Evolutionary conservation across 2,329 filamentous ascomycete genomes (phyloP).

Genomic region (Pseudocercospora fuligena): DNA sequence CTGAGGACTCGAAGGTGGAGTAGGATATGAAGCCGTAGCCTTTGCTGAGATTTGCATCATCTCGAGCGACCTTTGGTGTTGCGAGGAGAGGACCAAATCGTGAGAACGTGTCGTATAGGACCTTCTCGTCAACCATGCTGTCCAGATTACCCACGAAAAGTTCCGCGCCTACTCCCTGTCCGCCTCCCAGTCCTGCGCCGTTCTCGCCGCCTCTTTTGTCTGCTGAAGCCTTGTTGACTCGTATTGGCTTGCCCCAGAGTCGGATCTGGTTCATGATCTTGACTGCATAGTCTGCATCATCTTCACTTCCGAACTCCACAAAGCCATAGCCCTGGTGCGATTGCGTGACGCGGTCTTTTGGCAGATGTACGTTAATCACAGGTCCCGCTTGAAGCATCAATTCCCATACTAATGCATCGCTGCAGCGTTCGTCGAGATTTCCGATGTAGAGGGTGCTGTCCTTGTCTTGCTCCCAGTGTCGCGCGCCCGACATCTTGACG

Average conservation of each 20-base stretch:
- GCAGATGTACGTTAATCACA: slow-evolving; percentile 96
- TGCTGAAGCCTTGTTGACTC: slow-evolving; percentile 91
- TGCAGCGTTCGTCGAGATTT: slow-evolving; percentile 96
- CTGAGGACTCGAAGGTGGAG: slow-evolving; percentile 88
- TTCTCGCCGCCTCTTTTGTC: slow-evolving; percentile 89
- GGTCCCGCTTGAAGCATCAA: slow-evolving; percentile 97
- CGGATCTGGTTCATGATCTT: slow-evolving; percentile 96
- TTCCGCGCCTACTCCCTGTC: slow-evolving; percentile 88
- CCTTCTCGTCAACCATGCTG: slow-evolving; percentile 91
- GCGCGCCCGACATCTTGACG: slow-evolving; percentile 68
- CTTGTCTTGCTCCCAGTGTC: slow-evolving; percentile 92
- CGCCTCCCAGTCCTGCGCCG: slow-evolving; percentile 86
- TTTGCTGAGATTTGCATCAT: slow-evolving; percentile 86
- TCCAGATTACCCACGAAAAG: slow-evolving; percentile 97
- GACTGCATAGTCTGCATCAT: slow-evolving; percentile 95
- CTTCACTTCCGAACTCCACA: slow-evolving; percentile 94
- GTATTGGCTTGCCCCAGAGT: slow-evolving; percentile 89
- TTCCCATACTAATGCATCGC: slow-evolving; percentile 90
- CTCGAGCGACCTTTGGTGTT: slow-evolving; percentile 88
- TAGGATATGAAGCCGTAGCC: slow-evolving; percentile 97
- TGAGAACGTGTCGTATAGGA: slow-evolving; percentile 92
- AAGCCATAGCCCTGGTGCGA: slow-evolving; percentile 98
- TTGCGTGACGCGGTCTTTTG: slow-evolving; percentile 96
- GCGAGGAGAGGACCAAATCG: slow-evolving; percentile 86
- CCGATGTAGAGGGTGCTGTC: slow-evolving; percentile 98